Base-by-base conservation (phyloP, 768 basidiomycete species). In the Nidularia pulvinata region DNA sequence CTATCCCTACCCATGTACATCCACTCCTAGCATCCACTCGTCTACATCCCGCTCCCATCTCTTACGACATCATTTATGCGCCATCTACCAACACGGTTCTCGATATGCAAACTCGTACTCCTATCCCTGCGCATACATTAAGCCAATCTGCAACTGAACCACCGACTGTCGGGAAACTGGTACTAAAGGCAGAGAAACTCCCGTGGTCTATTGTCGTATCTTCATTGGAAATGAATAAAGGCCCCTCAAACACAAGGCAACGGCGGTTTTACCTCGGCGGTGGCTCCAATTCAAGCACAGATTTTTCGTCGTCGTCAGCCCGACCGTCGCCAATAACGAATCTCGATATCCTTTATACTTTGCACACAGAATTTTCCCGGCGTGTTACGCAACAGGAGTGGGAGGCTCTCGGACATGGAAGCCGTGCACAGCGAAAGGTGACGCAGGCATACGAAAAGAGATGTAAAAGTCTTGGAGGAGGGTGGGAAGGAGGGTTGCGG, bases 401-500 rank as follows among this genome's bases (percentile, higher is more conserved):
- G 87, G 79, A 80, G 47, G 66, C 74, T 0, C 74, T 89, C 4
- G 84, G 83, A 0, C 69, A 77, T 48, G 78, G 79, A 10, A 82
- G 80, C 58, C 75, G 77, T 3, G 73, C 74, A 25, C 86, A 88
- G 63, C 77, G 83, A 48, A 81, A 79, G 56, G 78, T 84, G 14
- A 76, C 84, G 14, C 73, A 73, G 30, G 84, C 85, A 34, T 89
- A 88, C 59, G 82, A 88, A 64, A 75, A 76, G 56, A 72, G 88
- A 33, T 89, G 87, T 55, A 69, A 72, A 52, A 75, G 73, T 58
- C 76, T 80, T 65, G 85, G 84, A 30, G 85, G 81, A 1, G 85
- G 83, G 10, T 86, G 85, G 85, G 84, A 86, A 30, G 76, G 76
- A 16, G 87, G 87, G n/a, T 83, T 89, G 32, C 76, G 84, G 46